Percentiles rank a stretch among this genome's conserved stretches.
Evolutionary conservation across 2,329 filamentous ascomycete genomes (phyloP).

Genomic region (Fusarium burgessii): DNA sequence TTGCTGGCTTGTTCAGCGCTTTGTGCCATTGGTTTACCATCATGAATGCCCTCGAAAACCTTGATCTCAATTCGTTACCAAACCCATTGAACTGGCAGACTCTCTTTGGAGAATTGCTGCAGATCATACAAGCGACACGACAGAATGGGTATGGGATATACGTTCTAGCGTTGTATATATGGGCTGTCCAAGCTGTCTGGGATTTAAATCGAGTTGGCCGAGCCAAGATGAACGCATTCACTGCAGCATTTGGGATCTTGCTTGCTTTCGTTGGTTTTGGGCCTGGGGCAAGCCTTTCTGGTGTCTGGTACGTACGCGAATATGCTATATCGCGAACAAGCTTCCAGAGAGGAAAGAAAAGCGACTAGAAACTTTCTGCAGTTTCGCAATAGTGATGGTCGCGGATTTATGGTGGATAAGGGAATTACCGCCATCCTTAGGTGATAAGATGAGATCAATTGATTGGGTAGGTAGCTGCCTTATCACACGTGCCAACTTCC

Average conservation of each 20-base stretch:
- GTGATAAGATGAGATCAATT: not conserved
- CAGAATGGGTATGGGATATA: fast-evolving
- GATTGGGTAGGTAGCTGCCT: not conserved
- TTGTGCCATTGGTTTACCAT: not conserved
- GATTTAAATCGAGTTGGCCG: conserved; percentile 1
- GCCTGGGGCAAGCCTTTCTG: not conserved
- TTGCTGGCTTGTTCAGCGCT: not conserved
- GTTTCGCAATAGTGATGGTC: not conserved
- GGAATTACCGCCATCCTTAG: no score
- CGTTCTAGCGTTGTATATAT: not conserved
- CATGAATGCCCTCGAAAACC: fast-evolving
- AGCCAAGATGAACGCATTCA: not conserved
- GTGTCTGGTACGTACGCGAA: not conserved
- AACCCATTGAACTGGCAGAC: no score
- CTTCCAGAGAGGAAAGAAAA: not conserved
- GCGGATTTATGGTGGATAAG: no score
- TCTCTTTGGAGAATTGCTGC: fast-evolving
- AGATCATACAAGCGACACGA: fast-evolving
- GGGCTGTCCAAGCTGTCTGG: not conserved
- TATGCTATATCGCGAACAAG: not conserved
- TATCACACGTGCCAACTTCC: not conserved
- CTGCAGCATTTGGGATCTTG: not conserved
- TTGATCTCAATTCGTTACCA: no score
- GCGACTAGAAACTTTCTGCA: not conserved
- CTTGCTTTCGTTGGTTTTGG: not conserved